A percentile compares a stretch with the other conserved stretches of the same genome.
Conservation (phyloP, 1,139 yeast species). For the Yamadazyma membranifaciens region DNA sequence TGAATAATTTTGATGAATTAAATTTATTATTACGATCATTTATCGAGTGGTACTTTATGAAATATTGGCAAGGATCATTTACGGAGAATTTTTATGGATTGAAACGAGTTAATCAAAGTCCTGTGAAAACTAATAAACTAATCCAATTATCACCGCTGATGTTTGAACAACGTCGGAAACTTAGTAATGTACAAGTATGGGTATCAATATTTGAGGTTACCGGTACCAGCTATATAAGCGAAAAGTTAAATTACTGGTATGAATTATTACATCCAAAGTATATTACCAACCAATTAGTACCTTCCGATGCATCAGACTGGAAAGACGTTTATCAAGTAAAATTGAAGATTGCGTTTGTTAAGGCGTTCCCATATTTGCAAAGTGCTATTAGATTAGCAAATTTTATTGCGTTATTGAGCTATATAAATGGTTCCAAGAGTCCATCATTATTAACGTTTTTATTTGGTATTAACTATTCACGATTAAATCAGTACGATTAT, state of each 20-base stretch:
- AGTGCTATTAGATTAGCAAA: constrained; percentile 49
- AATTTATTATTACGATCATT: constrained; percentile 59
- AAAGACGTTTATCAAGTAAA: constrained; percentile 28
- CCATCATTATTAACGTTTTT: constrained; percentile 64
- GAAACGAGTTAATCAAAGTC: constrained; percentile 56
- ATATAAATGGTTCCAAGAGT: constrained; percentile 68
- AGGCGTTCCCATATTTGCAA: constrained; percentile 60
- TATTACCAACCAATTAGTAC: constrained; percentile 45
- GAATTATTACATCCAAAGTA: constrained; percentile 63
- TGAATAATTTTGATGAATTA: constrained; percentile 76
- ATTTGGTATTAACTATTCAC: constrained; percentile 65
- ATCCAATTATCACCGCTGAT: constrained; percentile 46
- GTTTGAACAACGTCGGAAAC: constrained; percentile 54
- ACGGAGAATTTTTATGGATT: constrained; percentile 92
- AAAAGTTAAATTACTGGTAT: constrained; percentile 64
- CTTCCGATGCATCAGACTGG: constrained; percentile 29
- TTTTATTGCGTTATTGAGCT: constrained; percentile 61
- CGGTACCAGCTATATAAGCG: constrained; percentile 66
- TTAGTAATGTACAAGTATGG: constrained; percentile 54
- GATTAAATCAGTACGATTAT: constrained; percentile 65
- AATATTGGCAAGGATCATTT: constrained; percentile 79
- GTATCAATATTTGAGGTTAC: constrained; percentile 63
- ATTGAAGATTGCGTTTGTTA: constrained; percentile 48
- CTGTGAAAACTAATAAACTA: constrained; percentile 35
- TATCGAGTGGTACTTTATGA: constrained; percentile 74